These are phyloP conservation scores for Cyclostephanos tholiformis DNA, from an alignment of 108 stramenopile genomes.

Conservation along the genomic window DNA sequence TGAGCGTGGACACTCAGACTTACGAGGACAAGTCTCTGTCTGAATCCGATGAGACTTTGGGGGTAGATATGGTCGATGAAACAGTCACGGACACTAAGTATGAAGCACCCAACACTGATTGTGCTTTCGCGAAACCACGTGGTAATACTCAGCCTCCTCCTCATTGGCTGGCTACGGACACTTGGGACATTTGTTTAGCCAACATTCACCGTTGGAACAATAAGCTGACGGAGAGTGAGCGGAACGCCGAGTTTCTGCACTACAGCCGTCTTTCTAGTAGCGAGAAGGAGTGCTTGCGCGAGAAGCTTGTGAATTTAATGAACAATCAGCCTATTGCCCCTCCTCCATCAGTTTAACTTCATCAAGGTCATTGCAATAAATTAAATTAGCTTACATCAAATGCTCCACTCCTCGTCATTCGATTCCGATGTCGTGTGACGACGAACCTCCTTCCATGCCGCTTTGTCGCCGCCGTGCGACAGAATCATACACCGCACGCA, in stretches of 20 bases:
- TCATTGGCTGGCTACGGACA: slow-evolving; percentile 5
- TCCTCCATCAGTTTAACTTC: not conserved
- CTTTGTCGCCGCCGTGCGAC: too few species aligned
- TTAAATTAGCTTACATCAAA: too few species aligned
- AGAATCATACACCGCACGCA: too few species aligned
- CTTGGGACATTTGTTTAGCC: not conserved
- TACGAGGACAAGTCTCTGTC: not conserved
- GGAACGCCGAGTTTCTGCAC: not conserved
- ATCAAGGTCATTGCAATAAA: not conserved
- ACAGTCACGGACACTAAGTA: not conserved
- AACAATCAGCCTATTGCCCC: not conserved
- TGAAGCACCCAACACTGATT: not conserved
- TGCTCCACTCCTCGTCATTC: too few species aligned
- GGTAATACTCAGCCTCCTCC: slow-evolving; percentile 6
- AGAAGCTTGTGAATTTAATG: slow-evolving; percentile 5
- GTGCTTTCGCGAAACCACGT: not conserved
- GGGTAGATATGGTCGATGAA: not conserved
- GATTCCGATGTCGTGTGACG: too few species aligned
- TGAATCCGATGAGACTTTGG: not conserved
- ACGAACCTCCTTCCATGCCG: too few species aligned
- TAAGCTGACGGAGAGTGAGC: slow-evolving; percentile 1
- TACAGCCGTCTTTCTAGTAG: not conserved
- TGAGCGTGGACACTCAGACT: not conserved
- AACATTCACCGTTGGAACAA: not conserved
- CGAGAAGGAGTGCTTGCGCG: slow-evolving; percentile 1